Evolutionary conservation across 169 alveolate species (phyloP), one percentile per base, ranked within the genome.

Genomic region (Cryptosporidium canis): DNA sequence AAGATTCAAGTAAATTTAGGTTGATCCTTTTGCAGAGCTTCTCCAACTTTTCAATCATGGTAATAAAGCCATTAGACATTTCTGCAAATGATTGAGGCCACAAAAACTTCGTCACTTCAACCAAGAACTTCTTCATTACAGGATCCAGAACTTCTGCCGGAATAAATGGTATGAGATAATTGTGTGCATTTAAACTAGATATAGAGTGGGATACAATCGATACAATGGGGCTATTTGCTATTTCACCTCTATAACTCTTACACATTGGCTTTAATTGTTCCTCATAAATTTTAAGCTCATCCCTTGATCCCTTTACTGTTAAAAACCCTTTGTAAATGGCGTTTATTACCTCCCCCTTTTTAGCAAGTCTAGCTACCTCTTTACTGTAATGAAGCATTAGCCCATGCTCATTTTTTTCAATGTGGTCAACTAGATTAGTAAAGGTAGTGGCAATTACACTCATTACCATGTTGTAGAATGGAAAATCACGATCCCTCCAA

Each of bases 401-500:
- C 1, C 77, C 87, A 2, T 77, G 77, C 55, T 77, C 87, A 44
- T 14, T 29, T 58, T 58, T 39, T 12, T 77, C 87, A 24, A 61
- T 58, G 8, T 77, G 33, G 39, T 77, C 44, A 21, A 39, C 21
- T 3, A 61, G 61, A 41, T 77, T 77, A 14, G 58, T 45, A 41
- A 77, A 77, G 4, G 87, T 43, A 8, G 51, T 58, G 3, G 87
- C 87, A 77, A 77, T 39, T 3, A 61, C 51, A 27, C 72, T 55
- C 87, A 55, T 58, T n/a, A 77, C 16, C 70, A 58, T 58, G 37
- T 77, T 77, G 12, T 58, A 77, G 58, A 77, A 77, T 39, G 87
- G 87, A 29, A 77, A 63, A 39, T 77, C 87, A 37, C 61, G 70
- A 35, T 77, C 87, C 61, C 87, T 77, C 87, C 87, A 77, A 27